Conservation (phyloP, 2,329 filamentous ascomycete species). For the Chalara sp. region DNA sequence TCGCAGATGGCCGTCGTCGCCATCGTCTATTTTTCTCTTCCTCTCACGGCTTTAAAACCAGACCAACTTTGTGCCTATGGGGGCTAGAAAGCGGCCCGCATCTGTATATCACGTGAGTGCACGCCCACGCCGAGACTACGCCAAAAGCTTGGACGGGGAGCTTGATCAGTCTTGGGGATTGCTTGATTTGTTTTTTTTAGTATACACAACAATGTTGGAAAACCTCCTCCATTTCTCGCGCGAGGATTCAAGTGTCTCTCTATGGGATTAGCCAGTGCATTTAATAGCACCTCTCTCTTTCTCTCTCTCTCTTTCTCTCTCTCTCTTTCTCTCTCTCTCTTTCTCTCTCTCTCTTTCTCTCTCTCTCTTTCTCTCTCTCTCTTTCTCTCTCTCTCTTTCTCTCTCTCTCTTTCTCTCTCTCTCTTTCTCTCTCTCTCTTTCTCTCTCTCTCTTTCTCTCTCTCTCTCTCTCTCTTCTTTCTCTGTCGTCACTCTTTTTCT, state of each 20-base stretch:
- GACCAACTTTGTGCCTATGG: too few species aligned
- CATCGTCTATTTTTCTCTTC: too few species aligned
- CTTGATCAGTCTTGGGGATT: neutral
- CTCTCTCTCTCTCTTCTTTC: neutral
- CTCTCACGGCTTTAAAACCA: too few species aligned
- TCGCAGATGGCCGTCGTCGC: too few species aligned
- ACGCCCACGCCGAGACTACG: neutral
- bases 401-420: neutral
- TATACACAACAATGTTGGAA: too few species aligned
- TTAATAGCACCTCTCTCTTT: too few species aligned
- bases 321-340: neutral
- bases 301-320: neutral
- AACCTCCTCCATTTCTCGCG: too few species aligned
- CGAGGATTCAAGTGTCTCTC: too few species aligned
- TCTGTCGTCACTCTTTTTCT: neutral
- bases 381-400: neutral
- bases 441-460: neutral
- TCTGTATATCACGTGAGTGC: too few species aligned
- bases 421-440: neutral
- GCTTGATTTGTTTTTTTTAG: too few species aligned
- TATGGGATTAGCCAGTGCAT: too few species aligned
- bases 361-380: neutral
- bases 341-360: neutral
- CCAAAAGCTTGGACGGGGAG: neutral
- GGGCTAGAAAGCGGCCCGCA: too few species aligned